These are phyloP conservation scores for Kurtzmaniella quercitrusa DNA, from an alignment of 1,139 yeast genomes.

Conservation along the genomic window DNA sequence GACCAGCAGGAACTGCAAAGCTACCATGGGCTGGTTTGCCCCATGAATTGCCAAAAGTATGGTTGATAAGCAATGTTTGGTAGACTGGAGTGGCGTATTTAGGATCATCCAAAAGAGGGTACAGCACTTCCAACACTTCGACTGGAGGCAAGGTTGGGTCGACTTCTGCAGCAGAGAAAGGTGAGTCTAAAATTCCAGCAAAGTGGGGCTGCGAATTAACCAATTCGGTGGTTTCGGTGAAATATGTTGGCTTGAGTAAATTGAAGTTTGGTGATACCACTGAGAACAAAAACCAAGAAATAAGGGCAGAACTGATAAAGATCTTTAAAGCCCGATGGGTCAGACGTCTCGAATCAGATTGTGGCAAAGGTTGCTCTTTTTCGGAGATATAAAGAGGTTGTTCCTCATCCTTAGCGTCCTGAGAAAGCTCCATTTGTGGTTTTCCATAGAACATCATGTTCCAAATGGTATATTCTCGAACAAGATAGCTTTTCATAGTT, in stretches of 20 bases:
- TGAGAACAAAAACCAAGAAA: not conserved
- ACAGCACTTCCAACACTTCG: constrained; percentile 23
- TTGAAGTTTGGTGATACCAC: not conserved
- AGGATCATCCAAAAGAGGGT: constrained; percentile 26
- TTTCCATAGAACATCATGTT: constrained; percentile 18
- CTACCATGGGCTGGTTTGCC: constrained; percentile 28
- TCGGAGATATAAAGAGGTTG: not conserved
- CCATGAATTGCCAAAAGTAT: constrained; percentile 36
- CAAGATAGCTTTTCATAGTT: constrained; percentile 15
- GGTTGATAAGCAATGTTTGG: constrained; percentile 23
- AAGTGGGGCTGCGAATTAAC: not conserved
- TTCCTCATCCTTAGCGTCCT: not conserved
- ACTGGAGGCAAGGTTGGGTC: constrained; percentile 2
- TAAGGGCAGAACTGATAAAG: not conserved
- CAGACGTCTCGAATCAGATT: not conserved
- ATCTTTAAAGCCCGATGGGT: not conserved
- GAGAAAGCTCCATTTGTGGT: constrained; percentile 3
- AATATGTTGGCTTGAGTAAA: not conserved
- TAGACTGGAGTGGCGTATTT: constrained; percentile 17
- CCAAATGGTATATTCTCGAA: constrained; percentile 18
- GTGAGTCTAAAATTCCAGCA: not conserved
- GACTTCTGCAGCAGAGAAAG: constrained; percentile 1
- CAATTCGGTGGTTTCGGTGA: no score
- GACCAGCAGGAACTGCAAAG: constrained; percentile 24
- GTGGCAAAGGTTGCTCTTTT: not conserved